Base-by-base conservation (phyloP, 129 eudicot genomes). In the Calendula officinalis region DNA sequence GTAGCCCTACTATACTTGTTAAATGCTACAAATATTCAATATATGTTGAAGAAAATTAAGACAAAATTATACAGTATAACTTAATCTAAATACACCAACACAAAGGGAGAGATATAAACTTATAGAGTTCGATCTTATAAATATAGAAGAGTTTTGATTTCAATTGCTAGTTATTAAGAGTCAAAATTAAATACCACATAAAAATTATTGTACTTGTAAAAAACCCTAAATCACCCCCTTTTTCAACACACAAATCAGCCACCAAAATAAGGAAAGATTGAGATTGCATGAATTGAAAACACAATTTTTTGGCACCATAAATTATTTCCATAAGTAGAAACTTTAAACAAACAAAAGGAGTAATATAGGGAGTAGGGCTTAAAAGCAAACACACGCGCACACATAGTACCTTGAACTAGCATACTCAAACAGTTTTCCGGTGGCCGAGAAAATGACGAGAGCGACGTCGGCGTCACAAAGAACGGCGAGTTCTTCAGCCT, bases 401-500 rank as follows among this genome's bases (percentile, higher is more conserved):
- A 30, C 5, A 74, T 27, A 9, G 61, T 64, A 82, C 87, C 83
- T 82, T 35, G 83, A 77, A 78, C 80, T 82, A 36, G 87, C 68
- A 74, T 69, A 82, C 62, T 82, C 81, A 12, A 77, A 82, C 3
- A 82, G 75, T 56, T 82, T 82, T 48, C 83, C 87, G 43, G 87
- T 78, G 67, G 87, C 72, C 11, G 87, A 82, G 56, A 82, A 82
- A 59, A 82, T 74, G 75, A 77, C 75, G 7, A 82, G 71, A 62
- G 84, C 88, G 55, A 82, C 88, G 8, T 78, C 84, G 51, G 88
- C 88, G 69, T 82, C 87, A 64, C 87, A 82, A 64, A 82, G 83
- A 2, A 82, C 80, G 6, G 83, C 80, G 5, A 81, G 83, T 47
- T 82, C 87, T 70, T 82, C 83, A 12, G 87, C 87, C 56, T 82